Conservation (phyloP, 345 rosid genomes). For the Turritis glabra region DNA sequence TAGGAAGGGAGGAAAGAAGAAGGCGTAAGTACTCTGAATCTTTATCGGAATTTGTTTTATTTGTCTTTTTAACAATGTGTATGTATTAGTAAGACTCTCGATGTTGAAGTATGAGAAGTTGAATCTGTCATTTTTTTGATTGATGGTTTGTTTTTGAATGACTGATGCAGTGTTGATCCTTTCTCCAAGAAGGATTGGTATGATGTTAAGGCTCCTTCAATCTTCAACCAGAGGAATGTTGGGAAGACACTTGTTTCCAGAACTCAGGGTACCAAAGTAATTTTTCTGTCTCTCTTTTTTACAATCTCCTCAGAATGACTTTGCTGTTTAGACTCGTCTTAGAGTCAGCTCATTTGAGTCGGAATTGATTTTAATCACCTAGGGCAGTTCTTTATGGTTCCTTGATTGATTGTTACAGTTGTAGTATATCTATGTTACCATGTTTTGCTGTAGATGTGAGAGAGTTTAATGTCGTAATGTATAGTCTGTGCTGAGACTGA, state of each 20-base stretch:
- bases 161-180: slow-evolving; percentile 66
- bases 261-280: slow-evolving; percentile 96
- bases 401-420: not conserved
- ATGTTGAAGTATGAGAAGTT: not conserved
- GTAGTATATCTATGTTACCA: not conserved
- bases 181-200: slow-evolving; percentile 99
- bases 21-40: slow-evolving; percentile 55
- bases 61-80: not conserved
- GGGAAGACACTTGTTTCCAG: slow-evolving; percentile 92
- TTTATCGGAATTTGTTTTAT: not conserved
- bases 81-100: not conserved
- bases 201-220: slow-evolving; percentile 90
- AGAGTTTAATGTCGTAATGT: not conserved
- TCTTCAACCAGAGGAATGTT: slow-evolving; percentile 59
- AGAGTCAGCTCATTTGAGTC: not conserved
- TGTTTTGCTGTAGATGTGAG: not conserved
- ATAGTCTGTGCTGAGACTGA: too few species aligned
- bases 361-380: not conserved
- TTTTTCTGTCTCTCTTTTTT: not conserved
- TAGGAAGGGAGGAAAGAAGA: slow-evolving; percentile 96
- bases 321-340: not conserved
- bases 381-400: not conserved
- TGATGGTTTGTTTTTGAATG: not conserved
- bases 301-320: not conserved
- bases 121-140: not conserved